A percentile compares a stretch with the other conserved stretches of the same genome.
phyloP scores from a whole-genome alignment of 2,329 filamentous ascomycete species.

The Clonostachys sp. region DNA sequence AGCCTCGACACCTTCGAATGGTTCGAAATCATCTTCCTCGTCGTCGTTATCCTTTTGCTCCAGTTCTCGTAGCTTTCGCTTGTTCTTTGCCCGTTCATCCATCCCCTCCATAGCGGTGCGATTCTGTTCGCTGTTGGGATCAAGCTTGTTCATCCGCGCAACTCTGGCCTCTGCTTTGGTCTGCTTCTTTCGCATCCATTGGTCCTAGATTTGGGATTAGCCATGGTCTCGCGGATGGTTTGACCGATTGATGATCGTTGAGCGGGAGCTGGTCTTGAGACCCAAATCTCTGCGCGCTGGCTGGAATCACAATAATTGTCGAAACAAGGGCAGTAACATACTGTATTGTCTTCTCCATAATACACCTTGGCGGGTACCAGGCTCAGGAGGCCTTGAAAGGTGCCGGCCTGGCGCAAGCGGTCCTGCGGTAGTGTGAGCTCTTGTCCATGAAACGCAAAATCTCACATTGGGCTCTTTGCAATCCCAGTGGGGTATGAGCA shows the following conservation, averaged over 20 bases:
- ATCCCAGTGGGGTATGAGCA: constrained; percentile 15
- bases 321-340: constrained; percentile 37
- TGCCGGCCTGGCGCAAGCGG: constrained; percentile 59
- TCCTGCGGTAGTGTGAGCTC: neutral
- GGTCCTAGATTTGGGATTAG: constrained; percentile 53
- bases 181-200: constrained; percentile 94
- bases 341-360: constrained; percentile 79
- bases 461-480: no score
- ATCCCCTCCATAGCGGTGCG: constrained; percentile 85
- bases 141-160: constrained; percentile 82
- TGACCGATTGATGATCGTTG: neutral
- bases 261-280: neutral
- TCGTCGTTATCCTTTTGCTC: constrained; percentile 40
- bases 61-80: constrained; percentile 65
- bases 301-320: neutral
- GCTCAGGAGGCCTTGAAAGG: constrained; percentile 82
- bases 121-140: constrained; percentile 80
- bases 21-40: constrained; percentile 32
- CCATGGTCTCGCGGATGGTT: constrained; percentile 7
- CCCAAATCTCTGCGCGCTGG: neutral
- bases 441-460: no score
- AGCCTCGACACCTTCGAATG: constrained; percentile 48
- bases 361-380: constrained; percentile 88
- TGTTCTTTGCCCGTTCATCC: constrained; percentile 73
- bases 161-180: constrained; percentile 82